Conservation (phyloP, 768 basidiomycete genomes). For the Neoboletus magnificus region DNA sequence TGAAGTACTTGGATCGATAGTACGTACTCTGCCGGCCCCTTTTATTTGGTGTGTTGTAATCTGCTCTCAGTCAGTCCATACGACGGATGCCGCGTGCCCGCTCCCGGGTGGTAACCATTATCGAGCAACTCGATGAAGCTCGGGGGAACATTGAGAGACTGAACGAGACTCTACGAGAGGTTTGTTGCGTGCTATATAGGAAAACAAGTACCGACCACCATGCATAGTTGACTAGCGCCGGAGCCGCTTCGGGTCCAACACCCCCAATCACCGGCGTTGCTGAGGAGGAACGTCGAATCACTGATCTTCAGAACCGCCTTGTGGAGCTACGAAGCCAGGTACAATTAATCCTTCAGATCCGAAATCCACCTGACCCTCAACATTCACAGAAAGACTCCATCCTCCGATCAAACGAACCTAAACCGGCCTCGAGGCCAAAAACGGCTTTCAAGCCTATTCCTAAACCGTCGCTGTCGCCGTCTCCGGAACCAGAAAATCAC, state of each 20-base stretch:
- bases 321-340: constrained; percentile 41
- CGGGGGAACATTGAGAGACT: constrained; percentile 37
- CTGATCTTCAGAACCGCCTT: constrained; percentile 41
- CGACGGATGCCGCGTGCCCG: constrained; percentile 49
- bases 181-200: constrained; percentile 24
- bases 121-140: constrained; percentile 37
- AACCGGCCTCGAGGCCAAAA: constrained; percentile 9
- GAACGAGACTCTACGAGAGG: constrained; percentile 38
- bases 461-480: constrained; percentile 17
- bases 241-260: constrained; percentile 13
- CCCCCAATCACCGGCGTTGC: constrained; percentile 30
- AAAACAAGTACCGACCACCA: not conserved
- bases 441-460: constrained; percentile 3
- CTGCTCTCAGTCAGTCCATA: constrained; percentile 39
- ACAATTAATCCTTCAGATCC: constrained; percentile 7
- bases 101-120: constrained; percentile 36
- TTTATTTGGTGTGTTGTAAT: constrained; percentile 27
- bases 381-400: constrained; percentile 27
- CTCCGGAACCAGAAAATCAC: constrained; percentile 32
- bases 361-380: not conserved
- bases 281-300: constrained; percentile 42
- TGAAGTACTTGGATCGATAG: constrained; percentile 78
- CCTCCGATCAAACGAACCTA: constrained; percentile 22
- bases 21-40: constrained; percentile 35
- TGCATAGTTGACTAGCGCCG: constrained; percentile 15